phyloP scores from a whole-genome alignment of 192 early-diverging fungal species.

The Fimicolochytrium jonesii region DNA sequence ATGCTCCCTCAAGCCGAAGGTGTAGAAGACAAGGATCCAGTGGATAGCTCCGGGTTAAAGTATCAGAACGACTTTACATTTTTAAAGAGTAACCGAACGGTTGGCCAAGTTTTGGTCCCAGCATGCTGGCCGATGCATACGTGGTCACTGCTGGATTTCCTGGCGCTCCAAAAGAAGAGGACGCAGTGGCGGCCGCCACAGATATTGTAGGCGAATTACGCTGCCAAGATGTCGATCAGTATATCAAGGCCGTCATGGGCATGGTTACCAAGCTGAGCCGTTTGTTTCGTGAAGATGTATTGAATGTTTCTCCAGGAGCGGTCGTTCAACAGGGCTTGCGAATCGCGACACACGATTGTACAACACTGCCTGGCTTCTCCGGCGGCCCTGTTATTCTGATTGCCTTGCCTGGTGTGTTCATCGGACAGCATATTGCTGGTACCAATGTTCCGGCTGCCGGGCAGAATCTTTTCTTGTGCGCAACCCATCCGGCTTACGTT shows the following conservation, averaged over 20 bases:
- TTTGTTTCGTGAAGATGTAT: conserved; percentile 1
- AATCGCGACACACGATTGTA: conserved; percentile 1
- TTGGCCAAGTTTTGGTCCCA: not conserved
- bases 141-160: conserved; percentile 1
- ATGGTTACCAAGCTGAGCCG: not conserved
- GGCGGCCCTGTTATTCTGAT: not conserved
- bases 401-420: not conserved
- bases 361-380: not conserved
- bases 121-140: not conserved
- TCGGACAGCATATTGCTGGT: conserved; percentile 1
- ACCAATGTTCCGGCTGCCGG: not conserved
- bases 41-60: not conserved
- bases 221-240: not conserved
- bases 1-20: not conserved
- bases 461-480: not conserved
- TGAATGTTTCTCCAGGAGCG: not conserved
- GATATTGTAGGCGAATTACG: not conserved
- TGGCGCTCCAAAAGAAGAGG: not conserved
- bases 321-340: not conserved
- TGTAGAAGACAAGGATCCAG: not conserved
- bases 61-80: conserved; percentile 1
- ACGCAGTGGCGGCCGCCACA: not conserved
- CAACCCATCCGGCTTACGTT: not conserved
- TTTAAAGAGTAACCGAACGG: not conserved
- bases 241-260: not conserved